Evolutionary conservation across 2,329 filamentous ascomycete genomes (phyloP), one percentile per base, ranked within the genome.

Genomic region (Ophiostoma triangulosporum): DNA sequence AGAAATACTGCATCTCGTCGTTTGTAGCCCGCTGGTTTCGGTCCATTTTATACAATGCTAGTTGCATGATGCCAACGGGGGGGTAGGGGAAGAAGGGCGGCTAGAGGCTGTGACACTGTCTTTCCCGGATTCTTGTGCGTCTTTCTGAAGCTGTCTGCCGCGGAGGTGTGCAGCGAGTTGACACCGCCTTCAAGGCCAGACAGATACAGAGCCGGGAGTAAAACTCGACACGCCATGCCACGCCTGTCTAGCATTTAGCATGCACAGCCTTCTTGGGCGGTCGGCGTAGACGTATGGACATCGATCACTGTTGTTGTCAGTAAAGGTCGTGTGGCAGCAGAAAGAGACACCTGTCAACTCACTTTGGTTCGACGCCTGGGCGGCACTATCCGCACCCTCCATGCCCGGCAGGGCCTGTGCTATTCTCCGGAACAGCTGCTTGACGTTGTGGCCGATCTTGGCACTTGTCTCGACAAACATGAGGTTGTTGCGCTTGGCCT

Each of bases 381-480:
- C 83, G 62, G 84, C 83, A 62, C 84, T 81, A 60, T 88, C 86
- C 61, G 89, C 84, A 14, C 88, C 89, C 69, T 98, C 93, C 93
- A 98, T 97, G 22, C 93, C 93, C 7, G 93, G 93, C 62, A 98
- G 74, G 35, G 94, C 93, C 71, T 98, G 93, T 38, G 94, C 93
- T 80, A 98, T 98, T 74, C 89, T 85, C 76, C 90, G 88, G 74
- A 98, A 98, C 55, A 98, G 75, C 61, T 85, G 87, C 77, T 98
- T 98, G 62, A 98, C 94, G 66, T 98, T 98, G 70, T 97, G 89
- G 38, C 94, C 90, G 12, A 95, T 77, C 77, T 98, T 98, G 53
- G 93, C 93, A 68, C 89, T 96, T 53, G 93, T 98, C 76, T 98
- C 93, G 63, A 98, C 93, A 65, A 98, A 98, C 87, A 98, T 96